Conservation (phyloP, 1,284 basidiomycete species). For the Coniferiporia sulphurascens region DNA sequence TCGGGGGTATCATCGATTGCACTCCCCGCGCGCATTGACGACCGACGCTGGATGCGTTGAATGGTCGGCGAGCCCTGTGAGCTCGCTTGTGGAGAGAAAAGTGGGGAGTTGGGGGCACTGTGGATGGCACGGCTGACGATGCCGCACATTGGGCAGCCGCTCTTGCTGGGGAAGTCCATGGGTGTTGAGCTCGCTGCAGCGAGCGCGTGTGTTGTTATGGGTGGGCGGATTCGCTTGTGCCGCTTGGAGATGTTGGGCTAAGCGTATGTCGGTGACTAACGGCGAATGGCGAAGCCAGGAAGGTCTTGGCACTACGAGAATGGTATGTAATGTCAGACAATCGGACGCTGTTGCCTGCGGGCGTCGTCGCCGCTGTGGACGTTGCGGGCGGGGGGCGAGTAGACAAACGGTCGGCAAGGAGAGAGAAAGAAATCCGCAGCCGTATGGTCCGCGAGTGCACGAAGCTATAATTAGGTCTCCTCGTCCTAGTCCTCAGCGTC, state of each 20-base stretch:
- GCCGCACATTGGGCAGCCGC: conserved; percentile 70
- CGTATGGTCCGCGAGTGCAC: too few species aligned
- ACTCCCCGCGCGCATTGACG: background rate
- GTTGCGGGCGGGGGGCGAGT: background rate
- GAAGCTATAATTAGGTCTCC: too few species aligned
- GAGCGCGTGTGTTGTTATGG: too few species aligned
- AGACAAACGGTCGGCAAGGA: background rate
- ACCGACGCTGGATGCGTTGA: conserved; percentile 34
- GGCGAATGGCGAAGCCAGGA: too few species aligned
- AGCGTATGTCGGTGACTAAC: too few species aligned
- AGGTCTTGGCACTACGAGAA: too few species aligned
- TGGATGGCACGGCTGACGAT: conserved; percentile 52
- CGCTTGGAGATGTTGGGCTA: too few species aligned
- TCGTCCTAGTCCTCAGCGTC: too few species aligned
- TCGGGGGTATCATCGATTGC: conserved; percentile 41
- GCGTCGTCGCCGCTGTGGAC: background rate
- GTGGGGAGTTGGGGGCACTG: conserved; percentile 27
- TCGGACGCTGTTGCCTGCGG: background rate
- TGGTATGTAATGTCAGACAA: too few species aligned
- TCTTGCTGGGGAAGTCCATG: conserved; percentile 54
- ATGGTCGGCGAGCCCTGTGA: conserved; percentile 32
- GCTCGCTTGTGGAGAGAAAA: conserved; percentile 35
- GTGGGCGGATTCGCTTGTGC: too few species aligned
- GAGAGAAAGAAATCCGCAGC: background rate
- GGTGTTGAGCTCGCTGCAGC: too few species aligned